Evolutionary conservation across 768 basidiomycete species (phyloP).

Genomic region (Kwoniella sp.): DNA sequence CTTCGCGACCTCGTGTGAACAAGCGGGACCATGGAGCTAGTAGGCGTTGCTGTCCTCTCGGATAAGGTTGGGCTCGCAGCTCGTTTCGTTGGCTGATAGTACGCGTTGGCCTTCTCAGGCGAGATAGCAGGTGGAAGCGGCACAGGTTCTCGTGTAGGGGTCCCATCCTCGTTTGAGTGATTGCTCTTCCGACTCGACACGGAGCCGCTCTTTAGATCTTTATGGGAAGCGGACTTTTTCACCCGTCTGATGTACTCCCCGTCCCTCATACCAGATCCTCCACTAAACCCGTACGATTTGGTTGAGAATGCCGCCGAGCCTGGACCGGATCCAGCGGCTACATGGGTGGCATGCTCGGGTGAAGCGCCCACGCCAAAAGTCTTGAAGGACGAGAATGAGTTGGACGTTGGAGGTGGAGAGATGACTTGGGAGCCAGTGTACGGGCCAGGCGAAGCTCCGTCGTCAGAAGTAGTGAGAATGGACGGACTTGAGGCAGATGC

Average conservation of each 20-base stretch:
- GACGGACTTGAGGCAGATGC: slow-evolving; percentile 26
- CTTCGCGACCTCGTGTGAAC: slow-evolving; percentile 1
- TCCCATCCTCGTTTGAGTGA: slow-evolving; percentile 14
- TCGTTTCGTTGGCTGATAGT: slow-evolving; percentile 3
- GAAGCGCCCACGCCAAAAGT: slow-evolving; percentile 31
- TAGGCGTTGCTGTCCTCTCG: slow-evolving; percentile 37
- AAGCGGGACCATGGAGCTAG: slow-evolving; percentile 16
- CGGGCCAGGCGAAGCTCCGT: not conserved
- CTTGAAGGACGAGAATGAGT: slow-evolving; percentile 40
- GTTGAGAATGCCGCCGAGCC: slow-evolving; percentile 14
- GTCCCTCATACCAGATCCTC: slow-evolving; percentile 41
- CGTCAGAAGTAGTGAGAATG: slow-evolving; percentile 6
- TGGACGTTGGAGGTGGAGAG: slow-evolving; percentile 41
- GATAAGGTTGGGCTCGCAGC: slow-evolving; percentile 19
- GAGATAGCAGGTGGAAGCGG: slow-evolving; percentile 26
- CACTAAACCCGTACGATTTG: slow-evolving; percentile 48
- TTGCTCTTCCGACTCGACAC: slow-evolving; percentile 19
- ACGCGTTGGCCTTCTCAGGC: slow-evolving; percentile 33
- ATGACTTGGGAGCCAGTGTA: slow-evolving; percentile 5
- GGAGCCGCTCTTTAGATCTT: slow-evolving; percentile 30
- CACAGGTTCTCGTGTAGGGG: slow-evolving; percentile 15
- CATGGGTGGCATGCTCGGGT: slow-evolving; percentile 4
- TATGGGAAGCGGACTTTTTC: slow-evolving; percentile 35
- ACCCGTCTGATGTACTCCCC: slow-evolving; percentile 41
- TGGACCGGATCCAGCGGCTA: not conserved